phyloP scores from a whole-genome alignment of 2,329 filamentous ascomycete genomes.

The Metarhizium anisopliae region DNA sequence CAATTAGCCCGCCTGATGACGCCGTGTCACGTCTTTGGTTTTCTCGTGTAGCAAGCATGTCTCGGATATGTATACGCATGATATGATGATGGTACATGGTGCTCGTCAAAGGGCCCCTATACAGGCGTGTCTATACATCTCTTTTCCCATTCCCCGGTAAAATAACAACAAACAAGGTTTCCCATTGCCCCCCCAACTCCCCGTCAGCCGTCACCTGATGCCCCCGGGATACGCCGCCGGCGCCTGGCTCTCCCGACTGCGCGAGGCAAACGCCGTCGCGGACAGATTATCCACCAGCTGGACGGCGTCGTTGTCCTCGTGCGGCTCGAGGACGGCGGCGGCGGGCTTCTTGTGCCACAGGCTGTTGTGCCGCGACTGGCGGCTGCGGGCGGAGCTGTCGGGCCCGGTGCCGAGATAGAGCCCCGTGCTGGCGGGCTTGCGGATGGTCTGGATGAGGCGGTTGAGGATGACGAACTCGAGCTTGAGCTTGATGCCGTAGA shows the following conservation, averaged over 20 bases:
- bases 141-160: too few relatives aligned
- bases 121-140: too few relatives aligned
- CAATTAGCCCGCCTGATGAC: too few relatives aligned
- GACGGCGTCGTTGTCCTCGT: neutral
- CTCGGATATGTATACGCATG: too few relatives aligned
- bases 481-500: slow-evolving; percentile 31
- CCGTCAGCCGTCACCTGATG: too few relatives aligned
- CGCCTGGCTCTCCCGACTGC: neutral
- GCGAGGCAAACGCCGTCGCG: neutral
- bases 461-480: slow-evolving; percentile 31
- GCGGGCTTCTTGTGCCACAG: neutral
- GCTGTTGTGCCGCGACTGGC: neutral
- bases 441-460: slow-evolving; percentile 22
- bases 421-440: neutral
- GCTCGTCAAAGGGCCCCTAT: too few relatives aligned
- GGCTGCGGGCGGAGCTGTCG: neutral
- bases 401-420: neutral
- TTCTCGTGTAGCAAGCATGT: too few relatives aligned
- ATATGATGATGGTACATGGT: too few relatives aligned
- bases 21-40: too few relatives aligned
- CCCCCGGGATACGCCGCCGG: too few relatives aligned
- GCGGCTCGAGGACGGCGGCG: neutral
- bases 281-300: neutral
- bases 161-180: too few relatives aligned
- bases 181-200: too few relatives aligned